A percentile compares a stretch with the other conserved stretches of the same genome.
Conservation (phyloP, 257 asterid species). For the Paulownia fortunei region DNA sequence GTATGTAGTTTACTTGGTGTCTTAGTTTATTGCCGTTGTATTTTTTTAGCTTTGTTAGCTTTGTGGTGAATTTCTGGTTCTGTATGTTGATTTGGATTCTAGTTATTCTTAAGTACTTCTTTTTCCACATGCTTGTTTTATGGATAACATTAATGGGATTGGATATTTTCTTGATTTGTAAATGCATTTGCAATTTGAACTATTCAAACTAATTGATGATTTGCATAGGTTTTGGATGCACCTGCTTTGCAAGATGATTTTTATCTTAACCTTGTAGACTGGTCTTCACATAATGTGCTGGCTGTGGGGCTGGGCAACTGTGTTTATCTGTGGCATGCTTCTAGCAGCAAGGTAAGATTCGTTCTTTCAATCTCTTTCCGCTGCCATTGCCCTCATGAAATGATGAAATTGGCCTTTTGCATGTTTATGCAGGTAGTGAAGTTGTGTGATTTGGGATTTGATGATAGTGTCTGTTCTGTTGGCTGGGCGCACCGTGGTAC, state of each 20-base stretch:
- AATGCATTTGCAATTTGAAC: not conserved
- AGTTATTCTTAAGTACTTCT: not conserved
- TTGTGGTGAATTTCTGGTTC: not conserved
- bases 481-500: conserved; percentile 95
- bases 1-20: not conserved
- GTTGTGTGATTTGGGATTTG: conserved; percentile 85
- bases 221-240: conserved; percentile 84
- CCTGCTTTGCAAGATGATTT: conserved; percentile 96
- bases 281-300: conserved; percentile 89
- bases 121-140: not conserved
- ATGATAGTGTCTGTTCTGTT: conserved; percentile 88
- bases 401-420: not conserved
- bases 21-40: not conserved
- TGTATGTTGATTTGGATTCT: conserved; percentile 22
- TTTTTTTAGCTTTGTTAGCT: not conserved
- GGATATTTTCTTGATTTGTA: not conserved
- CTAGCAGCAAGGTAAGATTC: conserved; percentile 84
- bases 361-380: not conserved
- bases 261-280: conserved; percentile 93
- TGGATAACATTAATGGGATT: not conserved
- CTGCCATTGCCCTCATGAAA: not conserved
- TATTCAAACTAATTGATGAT: conserved; percentile 6
- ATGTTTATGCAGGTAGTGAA: conserved; percentile 73
- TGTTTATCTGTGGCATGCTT: conserved; percentile 94
- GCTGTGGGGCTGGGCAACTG: conserved; percentile 94